Evolutionary conservation across 768 basidiomycete genomes (phyloP), one percentile per base, ranked within the genome.

Genomic region (Boletus rubropictus): DNA sequence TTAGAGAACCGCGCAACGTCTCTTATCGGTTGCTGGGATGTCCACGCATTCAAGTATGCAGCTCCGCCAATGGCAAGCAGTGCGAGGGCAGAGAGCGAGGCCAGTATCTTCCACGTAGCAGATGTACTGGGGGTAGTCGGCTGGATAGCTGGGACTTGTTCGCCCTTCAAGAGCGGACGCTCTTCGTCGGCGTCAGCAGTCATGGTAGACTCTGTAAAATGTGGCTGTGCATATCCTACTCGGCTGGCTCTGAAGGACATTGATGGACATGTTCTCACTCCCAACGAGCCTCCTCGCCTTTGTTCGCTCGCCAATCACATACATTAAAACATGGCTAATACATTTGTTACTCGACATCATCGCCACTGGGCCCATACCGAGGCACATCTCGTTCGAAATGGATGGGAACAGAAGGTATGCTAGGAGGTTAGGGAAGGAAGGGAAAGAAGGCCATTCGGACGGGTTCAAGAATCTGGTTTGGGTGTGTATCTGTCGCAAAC

Each of bases 401-500:
- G 96, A 99, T 61, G 96, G 96, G 4, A 97, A 98, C 64, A 73
- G 96, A 44, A 76, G 96, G 10, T 95, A 89, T 61, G 94, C 96
- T 1, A 74, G 89, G 64, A 68, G 72, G 55, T 69, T 78, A 18
- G 79, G 82, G 14, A 78, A 81, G 64, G 64, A 73, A n/a, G 76
- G 89, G 17, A 72, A 72, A 28, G 73, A 91, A 52, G 95, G 96
- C 3, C 95, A 99, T 64, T 70, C 73, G 5, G 84, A 86, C 37
- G 96, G 96, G 0, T 98, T 90, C 63, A 64, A 78, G 37, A 83
- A 89, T 4, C 68, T 98, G 46, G 73, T 83, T 55, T 70, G 82
- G 69, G 96, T 96, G 58, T 53, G 86, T 69, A 34, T 37, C n/a
- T 29, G 27, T 37, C 12, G 18, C 37, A 20, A 11, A 17, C 14